Evolutionary conservation across 2,329 filamentous ascomycete genomes (phyloP), one percentile per base, ranked within the genome.

Genomic region (Neonectria sp.): DNA sequence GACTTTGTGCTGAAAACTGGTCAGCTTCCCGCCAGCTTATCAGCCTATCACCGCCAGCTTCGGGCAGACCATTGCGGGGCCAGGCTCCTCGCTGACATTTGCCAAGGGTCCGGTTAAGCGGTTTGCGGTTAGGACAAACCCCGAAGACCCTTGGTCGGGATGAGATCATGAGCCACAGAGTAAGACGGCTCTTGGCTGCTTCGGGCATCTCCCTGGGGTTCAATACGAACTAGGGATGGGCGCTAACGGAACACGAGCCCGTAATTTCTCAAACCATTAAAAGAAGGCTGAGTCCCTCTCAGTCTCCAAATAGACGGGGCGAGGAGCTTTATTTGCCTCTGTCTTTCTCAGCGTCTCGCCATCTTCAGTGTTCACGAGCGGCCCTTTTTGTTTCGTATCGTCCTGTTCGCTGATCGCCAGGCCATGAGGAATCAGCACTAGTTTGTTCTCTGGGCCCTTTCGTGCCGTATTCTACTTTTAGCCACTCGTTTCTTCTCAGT

Each of bases 171-270:
- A 29, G 46, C 46, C 24, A 27, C n/a, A 31, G 29, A 53, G 51
- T 25, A 35, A 35, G 51, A 53, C 51, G 51, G 51, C n/a, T 53
- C 31, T 53, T 53, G 29, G n/a, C 51, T 35, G 5, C 29, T 53
- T 53, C 37, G 29, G 51, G 51, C 7, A 21, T 29, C 5, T 17
- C 51, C 27, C 49, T 33, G 49, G 49, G 29, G 49, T 52, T 37
- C 29, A 53, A 53, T 53, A 53, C 51, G 51, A 53, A 53, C 31
- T 11, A 35, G 29, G 11, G 27, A 6, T 33, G 49, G 12, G 11
- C 51, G 51, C 51, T 53, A 53, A n/a, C 51, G 51, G 51, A 53
- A 53, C 51, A 53, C 51, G 51, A 53, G 49, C 29, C 51, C 51
- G 51, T 53, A 53, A 53, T 24, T 35, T 24, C n/a, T 51, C 24